Base-by-base conservation (phyloP, 352 stramenopile genomes). In the Thalassiosira mediterranea region DNA sequence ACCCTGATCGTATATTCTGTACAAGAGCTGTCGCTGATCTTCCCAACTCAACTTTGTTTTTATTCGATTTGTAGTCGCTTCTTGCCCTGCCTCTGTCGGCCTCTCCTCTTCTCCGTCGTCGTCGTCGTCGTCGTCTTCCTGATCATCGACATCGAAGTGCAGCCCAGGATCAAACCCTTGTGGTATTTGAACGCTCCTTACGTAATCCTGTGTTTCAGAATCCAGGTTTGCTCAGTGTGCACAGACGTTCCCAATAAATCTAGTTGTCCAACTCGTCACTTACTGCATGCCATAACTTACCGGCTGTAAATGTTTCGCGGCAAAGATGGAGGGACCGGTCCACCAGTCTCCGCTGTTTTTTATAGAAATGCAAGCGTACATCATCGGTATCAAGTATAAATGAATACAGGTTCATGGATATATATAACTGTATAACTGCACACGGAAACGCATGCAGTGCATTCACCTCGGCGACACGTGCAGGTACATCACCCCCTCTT, bases 281-380 rank as follows among this genome's bases (percentile, higher is more conserved):
- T n/a, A n/a, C n/a, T n/a, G n/a, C n/a, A n/a, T n/a, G n/a, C n/a
- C n/a, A n/a, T n/a, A n/a, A n/a, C n/a, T n/a, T n/a, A n/a, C n/a
- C n/a, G 81, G 81, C 67, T 84, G 78, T 21, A 87, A 63, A 53
- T 89, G 81, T 32, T 89, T 89, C 10, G 77, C 78, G 13, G 78
- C 81, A 77, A 87, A 89, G 13, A 89, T 76, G 3, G 65, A 72
- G n/a, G 65, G 25, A 37, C 70, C 77, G 2, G 72, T 83, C 81
- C 81, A 89, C 31, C 60, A 81, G 66, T 89, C 81, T 37, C 81
- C 81, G 59, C 61, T 67, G 44, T 8, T 4, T 37, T 37, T 4
- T 29, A 34, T 11, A 8, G 26, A 38, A n/a, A 44, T 19, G 28
- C 17, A 23, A 60, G 29, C 28, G 28, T 5, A 57, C 17, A 57